Evolutionary conservation across 1,284 basidiomycete species (phyloP), one percentile per base, ranked within the genome.

Genomic region (Cryptococcus maquisensis): DNA sequence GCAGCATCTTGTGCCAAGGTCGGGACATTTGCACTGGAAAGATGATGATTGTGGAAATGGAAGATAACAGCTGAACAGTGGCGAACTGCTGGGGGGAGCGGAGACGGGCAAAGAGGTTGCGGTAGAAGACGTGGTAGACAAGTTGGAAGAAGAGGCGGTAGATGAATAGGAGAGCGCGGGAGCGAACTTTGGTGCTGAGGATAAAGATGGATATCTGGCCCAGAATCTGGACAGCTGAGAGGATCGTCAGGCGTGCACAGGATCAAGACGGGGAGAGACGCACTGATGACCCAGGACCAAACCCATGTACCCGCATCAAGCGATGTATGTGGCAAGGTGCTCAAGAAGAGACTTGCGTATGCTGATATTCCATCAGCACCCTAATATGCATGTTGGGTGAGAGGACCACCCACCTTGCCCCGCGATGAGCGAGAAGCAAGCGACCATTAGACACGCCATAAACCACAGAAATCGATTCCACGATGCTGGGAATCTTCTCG

Each of bases 401-500:
- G 4, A 15, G 5, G 36, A 21, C 3, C 3, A 18, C 36, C 23
- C 20, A 47, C 46, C 46, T 68, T 83, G 81, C 5, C 81, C 81
- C n/a, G 77, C 77, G n/a, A 82, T 72, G 9, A 82, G 69, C 0
- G 80, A 77, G 51, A 81, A 73, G n/a, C 79, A 72, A 23, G 79
- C 79, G 4, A 82, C 75, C 2, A 74, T 76, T n/a, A 82, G 69
- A 26, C 76, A 78, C 2, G 72, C 69, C 71, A 81, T 78, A 68
- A 83, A 83, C 81, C 81, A 82, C 13, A 82, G 66, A 63, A 82
- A 83, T 7, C 81, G 74, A 15, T 77, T 69, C 72, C 81, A 83
- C 0, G 77, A 79, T 10, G 79, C 74, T 0, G 81, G 81, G 45
- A 83, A 81, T 16, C 79, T 69, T 12, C 72, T 61, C 0, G 71